Evolutionary conservation across 2,329 filamentous ascomycete genomes (phyloP).

Genomic region (Aspergillus quadrilineatus): DNA sequence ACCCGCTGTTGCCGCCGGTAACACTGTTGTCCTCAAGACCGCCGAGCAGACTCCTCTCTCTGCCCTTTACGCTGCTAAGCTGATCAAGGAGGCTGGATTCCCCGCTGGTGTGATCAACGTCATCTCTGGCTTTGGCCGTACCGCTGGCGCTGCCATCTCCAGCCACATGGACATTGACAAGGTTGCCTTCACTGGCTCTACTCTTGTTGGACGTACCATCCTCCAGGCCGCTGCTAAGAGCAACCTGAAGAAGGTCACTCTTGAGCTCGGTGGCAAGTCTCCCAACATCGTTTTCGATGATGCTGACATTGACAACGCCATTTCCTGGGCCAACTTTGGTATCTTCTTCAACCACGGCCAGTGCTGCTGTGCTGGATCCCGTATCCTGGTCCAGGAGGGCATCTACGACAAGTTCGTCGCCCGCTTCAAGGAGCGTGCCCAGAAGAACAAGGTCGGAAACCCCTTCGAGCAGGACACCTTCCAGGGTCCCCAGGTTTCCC

Average conservation of each 20-base stretch:
- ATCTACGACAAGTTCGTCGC: conserved; percentile 57
- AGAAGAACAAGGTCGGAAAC: conserved; percentile 73
- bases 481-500: conserved; percentile 80
- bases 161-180: conserved; percentile 65
- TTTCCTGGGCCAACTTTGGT: conserved; percentile 28
- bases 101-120: conserved; percentile 62
- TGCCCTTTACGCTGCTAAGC: conserved; percentile 58
- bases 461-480: conserved; percentile 75
- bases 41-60: conserved; percentile 67
- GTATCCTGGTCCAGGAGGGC: conserved; percentile 26
- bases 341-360: conserved; percentile 31
- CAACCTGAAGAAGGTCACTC: conserved; percentile 65
- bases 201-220: conserved; percentile 59
- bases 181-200: conserved; percentile 64
- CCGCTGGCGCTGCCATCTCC: conserved; percentile 68
- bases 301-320: conserved; percentile 29
- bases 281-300: conserved; percentile 29
- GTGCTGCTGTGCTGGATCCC: conserved; percentile 28
- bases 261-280: conserved; percentile 37
- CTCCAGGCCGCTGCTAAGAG: conserved; percentile 62
- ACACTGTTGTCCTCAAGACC: conserved; percentile 63
- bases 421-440: conserved; percentile 73
- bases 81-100: conserved; percentile 61
- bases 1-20: conserved; percentile 64
- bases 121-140: conserved; percentile 72